Evolutionary conservation across 1,284 basidiomycete genomes (phyloP).

Genomic region (Pholiota adiposa): DNA sequence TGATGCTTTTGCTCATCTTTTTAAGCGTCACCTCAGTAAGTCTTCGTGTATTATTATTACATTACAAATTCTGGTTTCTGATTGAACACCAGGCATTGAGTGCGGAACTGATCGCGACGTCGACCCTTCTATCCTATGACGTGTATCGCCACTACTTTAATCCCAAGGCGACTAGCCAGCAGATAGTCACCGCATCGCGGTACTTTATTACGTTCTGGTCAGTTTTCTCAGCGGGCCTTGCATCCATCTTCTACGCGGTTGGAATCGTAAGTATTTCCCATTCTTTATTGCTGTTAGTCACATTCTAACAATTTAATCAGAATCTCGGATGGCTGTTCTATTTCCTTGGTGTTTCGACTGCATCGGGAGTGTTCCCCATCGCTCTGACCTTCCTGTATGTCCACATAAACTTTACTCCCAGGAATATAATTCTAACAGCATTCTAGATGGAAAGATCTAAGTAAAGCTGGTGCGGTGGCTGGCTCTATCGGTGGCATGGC

Average conservation of each 20-base stretch:
- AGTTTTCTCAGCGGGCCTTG: conserved; percentile 79
- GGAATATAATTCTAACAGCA: neutral
- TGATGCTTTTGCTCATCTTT: conserved; percentile 74
- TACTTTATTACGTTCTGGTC: conserved; percentile 56
- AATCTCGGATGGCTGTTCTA: conserved; percentile 26
- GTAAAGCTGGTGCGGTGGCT: conserved; percentile 75
- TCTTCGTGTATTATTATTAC: conserved; percentile 33
- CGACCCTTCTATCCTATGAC: conserved; percentile 81
- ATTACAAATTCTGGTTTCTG: neutral
- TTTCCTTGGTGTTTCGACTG: conserved; percentile 85
- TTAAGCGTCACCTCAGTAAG: conserved; percentile 83
- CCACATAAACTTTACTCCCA: neutral
- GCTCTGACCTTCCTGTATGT: conserved; percentile 46
- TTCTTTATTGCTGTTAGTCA: conserved; percentile 13
- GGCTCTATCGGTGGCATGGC: conserved; percentile 77
- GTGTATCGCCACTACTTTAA: conserved; percentile 57
- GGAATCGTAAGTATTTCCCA: conserved; percentile 57
- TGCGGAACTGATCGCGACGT: conserved; percentile 90
- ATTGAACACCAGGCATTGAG: conserved; percentile 3
- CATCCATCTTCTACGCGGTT: conserved; percentile 88
- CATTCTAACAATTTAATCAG: neutral
- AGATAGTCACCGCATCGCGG: conserved; percentile 39
- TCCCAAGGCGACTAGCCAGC: conserved; percentile 59
- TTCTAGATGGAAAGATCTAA: conserved; percentile 80
- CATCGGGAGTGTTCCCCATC: conserved; percentile 85